Percentiles rank a stretch among this genome's conserved stretches.
phyloP scores from a whole-genome alignment of 2,329 filamentous ascomycete species.

The Myotisia sp. region DNA sequence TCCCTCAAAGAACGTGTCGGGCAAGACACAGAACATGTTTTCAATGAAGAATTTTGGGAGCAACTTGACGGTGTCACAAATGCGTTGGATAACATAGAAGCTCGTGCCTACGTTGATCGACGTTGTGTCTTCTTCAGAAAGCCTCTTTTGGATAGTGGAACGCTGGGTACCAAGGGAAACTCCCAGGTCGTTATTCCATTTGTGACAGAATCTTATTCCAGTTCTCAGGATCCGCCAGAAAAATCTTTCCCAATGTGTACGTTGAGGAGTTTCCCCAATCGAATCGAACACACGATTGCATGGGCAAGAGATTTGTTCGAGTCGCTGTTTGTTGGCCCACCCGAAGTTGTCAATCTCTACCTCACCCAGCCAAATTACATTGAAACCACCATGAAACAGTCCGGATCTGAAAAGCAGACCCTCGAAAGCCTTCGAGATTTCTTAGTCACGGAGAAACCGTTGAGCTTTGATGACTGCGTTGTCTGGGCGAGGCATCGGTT shows the following conservation, averaged over 20 bases:
- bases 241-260: slow-evolving; percentile 99
- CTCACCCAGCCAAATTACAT: slow-evolving; percentile 84
- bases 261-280: slow-evolving; percentile 90
- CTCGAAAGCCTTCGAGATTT: slow-evolving; percentile 81
- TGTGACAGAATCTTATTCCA: slow-evolving; percentile 92
- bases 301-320: slow-evolving; percentile 97
- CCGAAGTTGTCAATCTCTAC: slow-evolving; percentile 89
- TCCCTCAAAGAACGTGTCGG: slow-evolving; percentile 82
- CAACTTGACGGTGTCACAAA: slow-evolving; percentile 84
- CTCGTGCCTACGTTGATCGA: slow-evolving; percentile 87
- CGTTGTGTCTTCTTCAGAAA: slow-evolving; percentile 98
- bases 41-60: slow-evolving; percentile 88
- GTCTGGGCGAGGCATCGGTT: slow-evolving; percentile 89
- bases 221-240: slow-evolving; percentile 92
- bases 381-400: slow-evolving; percentile 73
- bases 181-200: slow-evolving; percentile 86
- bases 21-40: slow-evolving; percentile 79
- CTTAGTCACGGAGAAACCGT: slow-evolving; percentile 78
- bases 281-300: slow-evolving; percentile 95
- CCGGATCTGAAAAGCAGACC: slow-evolving; percentile 87
- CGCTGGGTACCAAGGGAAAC: slow-evolving; percentile 92
- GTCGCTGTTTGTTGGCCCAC: slow-evolving; percentile 79
- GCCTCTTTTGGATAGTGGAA: slow-evolving; percentile 88
- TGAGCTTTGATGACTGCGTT: slow-evolving; percentile 91
- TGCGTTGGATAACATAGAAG: slow-evolving; percentile 92